Conservation (phyloP, 2,329 filamentous ascomycete species). For the Chalara sp. region DNA sequence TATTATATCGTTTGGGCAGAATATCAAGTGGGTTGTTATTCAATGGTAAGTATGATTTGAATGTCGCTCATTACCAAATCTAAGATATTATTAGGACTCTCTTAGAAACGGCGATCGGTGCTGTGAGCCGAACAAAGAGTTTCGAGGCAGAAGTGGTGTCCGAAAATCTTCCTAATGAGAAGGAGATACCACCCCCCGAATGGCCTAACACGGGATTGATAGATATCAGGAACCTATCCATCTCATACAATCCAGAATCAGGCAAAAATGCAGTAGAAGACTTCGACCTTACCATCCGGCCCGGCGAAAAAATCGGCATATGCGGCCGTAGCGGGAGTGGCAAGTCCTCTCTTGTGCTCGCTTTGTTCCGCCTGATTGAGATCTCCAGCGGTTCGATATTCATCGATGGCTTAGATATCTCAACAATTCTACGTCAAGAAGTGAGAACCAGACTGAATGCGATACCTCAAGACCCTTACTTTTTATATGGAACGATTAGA, state of each 20-base stretch:
- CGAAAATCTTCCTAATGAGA: not conserved
- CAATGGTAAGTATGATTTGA: too few relatives aligned
- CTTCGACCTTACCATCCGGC: not conserved
- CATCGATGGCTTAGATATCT: not conserved
- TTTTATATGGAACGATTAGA: not conserved
- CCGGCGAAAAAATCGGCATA: not conserved
- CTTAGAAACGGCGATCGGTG: not conserved
- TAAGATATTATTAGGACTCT: too few relatives aligned
- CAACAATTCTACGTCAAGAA: not conserved
- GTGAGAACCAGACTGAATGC: not conserved
- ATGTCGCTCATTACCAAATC: too few relatives aligned
- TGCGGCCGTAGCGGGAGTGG: not conserved
- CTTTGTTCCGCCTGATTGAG: not conserved
- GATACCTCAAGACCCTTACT: not conserved
- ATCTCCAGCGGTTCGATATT: not conserved
- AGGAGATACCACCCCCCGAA: not conserved
- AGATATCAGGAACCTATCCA: not conserved
- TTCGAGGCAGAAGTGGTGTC: not conserved
- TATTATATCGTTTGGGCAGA: slow-evolving; percentile 17
- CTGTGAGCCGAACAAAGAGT: not conserved
- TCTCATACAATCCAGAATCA: not conserved
- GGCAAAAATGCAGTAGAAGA: not conserved
- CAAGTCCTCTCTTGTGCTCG: not conserved
- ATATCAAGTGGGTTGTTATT: slow-evolving; percentile 11
- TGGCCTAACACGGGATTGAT: not conserved